Conservation (phyloP, 345 rosid genomes). For the Eucalyptus lansdowneana region DNA sequence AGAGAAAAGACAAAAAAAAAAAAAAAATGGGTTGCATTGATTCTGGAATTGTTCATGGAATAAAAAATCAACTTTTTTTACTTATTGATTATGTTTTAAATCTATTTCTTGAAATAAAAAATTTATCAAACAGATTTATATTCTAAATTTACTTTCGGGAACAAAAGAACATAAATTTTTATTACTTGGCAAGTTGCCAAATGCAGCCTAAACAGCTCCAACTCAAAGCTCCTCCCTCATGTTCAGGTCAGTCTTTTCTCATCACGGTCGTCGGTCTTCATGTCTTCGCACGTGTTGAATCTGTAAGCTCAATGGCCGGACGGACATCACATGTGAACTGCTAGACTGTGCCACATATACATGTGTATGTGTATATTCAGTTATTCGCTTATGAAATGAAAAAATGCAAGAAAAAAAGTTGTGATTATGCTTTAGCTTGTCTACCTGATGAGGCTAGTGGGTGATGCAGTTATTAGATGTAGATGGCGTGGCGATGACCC, state of each 20-base stretch:
- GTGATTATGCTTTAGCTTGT: no score
- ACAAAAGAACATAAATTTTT: no score
- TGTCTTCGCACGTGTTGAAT: neutral
- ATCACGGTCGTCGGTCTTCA: neutral
- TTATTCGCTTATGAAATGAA: no score
- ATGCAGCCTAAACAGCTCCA: neutral
- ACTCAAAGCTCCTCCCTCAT: neutral
- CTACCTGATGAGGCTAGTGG: no score
- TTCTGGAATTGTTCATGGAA: accelerated
- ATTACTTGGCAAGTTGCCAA: no score
- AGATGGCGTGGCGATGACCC: neutral
- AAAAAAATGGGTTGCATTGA: accelerated
- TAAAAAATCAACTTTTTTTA: no score
- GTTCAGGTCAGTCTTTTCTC: neutral
- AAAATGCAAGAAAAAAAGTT: no score
- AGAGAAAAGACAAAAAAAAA: no score
- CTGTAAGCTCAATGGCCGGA: neutral
- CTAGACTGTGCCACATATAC: neutral
- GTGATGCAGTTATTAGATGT: neutral
- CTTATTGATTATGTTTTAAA: accelerated
- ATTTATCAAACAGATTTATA: no score
- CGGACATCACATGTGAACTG: neutral
- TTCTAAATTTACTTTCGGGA: accelerated
- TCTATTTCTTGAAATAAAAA: accelerated
- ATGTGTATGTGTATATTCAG: no score